Conservation (phyloP, 257 asterid species). For the Asclepias syriaca region DNA sequence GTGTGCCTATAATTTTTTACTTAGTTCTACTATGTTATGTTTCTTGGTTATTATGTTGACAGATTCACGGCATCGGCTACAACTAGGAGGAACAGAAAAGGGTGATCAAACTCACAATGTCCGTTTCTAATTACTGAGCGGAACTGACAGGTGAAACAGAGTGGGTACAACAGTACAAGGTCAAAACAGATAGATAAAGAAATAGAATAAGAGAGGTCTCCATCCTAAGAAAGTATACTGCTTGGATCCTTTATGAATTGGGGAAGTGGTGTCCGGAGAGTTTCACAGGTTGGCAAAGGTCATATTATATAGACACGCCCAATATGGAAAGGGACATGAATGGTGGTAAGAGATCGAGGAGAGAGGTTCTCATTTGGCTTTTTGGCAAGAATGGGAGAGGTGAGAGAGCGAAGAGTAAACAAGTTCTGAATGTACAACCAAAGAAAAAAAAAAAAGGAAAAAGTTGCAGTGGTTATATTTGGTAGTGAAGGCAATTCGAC, state of each 20-base stretch:
- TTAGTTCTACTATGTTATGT: background rate
- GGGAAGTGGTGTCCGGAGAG: background rate
- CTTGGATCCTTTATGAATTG: background rate
- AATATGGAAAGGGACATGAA: conserved; percentile 26
- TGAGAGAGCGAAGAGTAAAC: background rate
- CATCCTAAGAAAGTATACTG: background rate
- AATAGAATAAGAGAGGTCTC: background rate
- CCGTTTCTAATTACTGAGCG: too few relatives aligned
- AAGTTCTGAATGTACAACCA: background rate
- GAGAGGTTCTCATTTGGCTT: background rate
- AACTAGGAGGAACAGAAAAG: background rate
- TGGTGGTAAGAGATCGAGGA: conserved; percentile 19
- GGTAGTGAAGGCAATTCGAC: conserved; percentile 40
- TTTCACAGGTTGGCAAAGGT: conserved; percentile 20
- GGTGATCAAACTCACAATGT: background rate
- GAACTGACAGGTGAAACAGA: too few relatives aligned
- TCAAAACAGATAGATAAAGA: too few relatives aligned
- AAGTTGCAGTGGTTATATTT: conserved; percentile 28
- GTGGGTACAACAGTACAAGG: background rate
- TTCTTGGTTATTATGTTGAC: background rate
- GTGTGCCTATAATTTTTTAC: conserved; percentile 2
- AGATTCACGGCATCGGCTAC: background rate
- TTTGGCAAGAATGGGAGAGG: background rate
- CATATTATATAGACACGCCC: conserved; percentile 4
- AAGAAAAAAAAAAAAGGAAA: too few relatives aligned